A percentile compares a stretch with the other conserved stretches of the same genome.
Conservation (phyloP, 495 filamentous ascomycete species). For the Podospora fimiseda region DNA sequence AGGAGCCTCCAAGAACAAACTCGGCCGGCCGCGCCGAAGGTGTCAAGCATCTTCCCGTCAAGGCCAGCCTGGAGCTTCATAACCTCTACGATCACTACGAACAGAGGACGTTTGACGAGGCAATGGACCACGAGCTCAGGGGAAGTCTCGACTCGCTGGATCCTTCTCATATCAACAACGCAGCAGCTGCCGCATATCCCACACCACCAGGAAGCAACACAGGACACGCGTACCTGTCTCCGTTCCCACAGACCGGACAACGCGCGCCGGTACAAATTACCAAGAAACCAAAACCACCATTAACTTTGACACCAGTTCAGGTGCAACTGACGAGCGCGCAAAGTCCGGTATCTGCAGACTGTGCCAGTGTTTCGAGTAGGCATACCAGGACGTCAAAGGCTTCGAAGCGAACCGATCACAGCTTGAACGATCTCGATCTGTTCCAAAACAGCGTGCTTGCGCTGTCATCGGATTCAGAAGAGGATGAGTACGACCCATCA, state of each 20-base stretch:
- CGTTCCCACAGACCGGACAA: constrained; percentile 8
- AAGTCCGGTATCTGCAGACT: constrained; percentile 29
- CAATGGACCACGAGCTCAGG: constrained; percentile 27
- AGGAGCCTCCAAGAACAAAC: not conserved
- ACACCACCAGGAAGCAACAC: constrained; percentile 6
- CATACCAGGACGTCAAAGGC: constrained; percentile 47
- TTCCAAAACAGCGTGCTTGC: constrained; percentile 43
- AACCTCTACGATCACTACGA: constrained; percentile 51
- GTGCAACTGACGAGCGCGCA: constrained; percentile 7
- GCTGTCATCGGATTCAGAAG: constrained; percentile 44
- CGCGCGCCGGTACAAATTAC: constrained; percentile 8
- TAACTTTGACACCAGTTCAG: constrained; percentile 3
- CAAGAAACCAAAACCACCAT: constrained; percentile 12
- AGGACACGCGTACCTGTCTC: constrained; percentile 15
- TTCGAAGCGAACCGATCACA: constrained; percentile 37
- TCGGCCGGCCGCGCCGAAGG: not conserved
- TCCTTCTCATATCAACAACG: constrained; percentile 4
- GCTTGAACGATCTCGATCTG: constrained; percentile 37
- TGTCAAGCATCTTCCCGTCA: constrained; percentile 15
- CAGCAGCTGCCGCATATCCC: constrained; percentile 10
- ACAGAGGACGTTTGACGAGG: constrained; percentile 38
- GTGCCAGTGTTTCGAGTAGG: constrained; percentile 42
- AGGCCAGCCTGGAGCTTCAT: constrained; percentile 27
- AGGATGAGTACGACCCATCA: constrained; percentile 28
- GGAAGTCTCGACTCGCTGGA: constrained; percentile 4